Percentiles rank a stretch among this genome's conserved stretches.
Conservation (phyloP, 768 basidiomycete species). For the Trametes villosa region DNA sequence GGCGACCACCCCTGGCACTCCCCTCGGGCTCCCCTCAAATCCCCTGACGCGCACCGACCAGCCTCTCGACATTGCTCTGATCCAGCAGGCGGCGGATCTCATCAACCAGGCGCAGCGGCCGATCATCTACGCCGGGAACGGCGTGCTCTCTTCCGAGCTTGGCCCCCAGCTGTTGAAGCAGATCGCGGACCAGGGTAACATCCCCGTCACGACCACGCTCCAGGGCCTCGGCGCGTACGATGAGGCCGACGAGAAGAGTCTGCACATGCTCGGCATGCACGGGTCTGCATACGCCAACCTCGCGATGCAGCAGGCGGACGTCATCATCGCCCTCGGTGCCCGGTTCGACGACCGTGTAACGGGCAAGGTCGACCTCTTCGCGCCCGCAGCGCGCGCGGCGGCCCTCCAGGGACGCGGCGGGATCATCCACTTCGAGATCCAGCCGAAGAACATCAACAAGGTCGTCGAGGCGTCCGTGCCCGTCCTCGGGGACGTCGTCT, state of each 20-base stretch:
- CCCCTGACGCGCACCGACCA: constrained; percentile 63
- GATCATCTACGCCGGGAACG: constrained; percentile 91
- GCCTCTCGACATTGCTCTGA: constrained; percentile 65
- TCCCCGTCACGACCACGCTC: constrained; percentile 95
- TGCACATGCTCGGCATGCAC: constrained; percentile 99
- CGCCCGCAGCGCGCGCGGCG: constrained; percentile 87
- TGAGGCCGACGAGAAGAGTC: constrained; percentile 80
- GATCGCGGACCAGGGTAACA: constrained; percentile 84
- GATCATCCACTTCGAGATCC: constrained; percentile 99
- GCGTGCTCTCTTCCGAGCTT: constrained; percentile 78
- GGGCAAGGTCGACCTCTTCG: constrained; percentile 86
- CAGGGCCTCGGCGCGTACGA: constrained; percentile 97
- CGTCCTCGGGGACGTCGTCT: constrained; percentile 89
- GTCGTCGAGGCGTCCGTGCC: constrained; percentile 95
- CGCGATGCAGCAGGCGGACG: constrained; percentile 96
- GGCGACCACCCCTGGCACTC: constrained; percentile 80
- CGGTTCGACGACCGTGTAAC: constrained; percentile 99
- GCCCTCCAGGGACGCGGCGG: constrained; percentile 87
- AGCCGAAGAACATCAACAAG: constrained; percentile 99
- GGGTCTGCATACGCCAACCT: constrained; percentile 96
- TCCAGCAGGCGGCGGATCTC: constrained; percentile 82
- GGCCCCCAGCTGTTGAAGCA: constrained; percentile 83
- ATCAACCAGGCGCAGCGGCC: constrained; percentile 94
- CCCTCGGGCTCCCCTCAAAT: constrained; percentile 74
- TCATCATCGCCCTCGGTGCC: constrained; percentile 95